A percentile compares a stretch with the other conserved stretches of the same genome.
Conservation (phyloP, 75 land plant species). For the Pinus tabuliformis region DNA sequence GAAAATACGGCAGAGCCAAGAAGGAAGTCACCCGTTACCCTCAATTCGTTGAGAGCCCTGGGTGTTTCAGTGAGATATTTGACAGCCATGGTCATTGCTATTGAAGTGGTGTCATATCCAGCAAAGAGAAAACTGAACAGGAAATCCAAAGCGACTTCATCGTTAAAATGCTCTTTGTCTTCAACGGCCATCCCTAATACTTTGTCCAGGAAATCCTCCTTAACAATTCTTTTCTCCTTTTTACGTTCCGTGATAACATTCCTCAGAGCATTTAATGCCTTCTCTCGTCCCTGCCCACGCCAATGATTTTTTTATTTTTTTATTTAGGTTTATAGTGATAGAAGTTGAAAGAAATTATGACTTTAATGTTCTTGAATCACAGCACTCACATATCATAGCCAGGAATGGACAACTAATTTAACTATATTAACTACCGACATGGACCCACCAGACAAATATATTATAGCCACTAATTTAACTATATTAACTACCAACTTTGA, state of each 20-base stretch:
- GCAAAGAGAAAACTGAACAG: constrained; percentile 21
- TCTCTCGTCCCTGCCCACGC: constrained; percentile 19
- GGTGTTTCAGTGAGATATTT: constrained; percentile 19
- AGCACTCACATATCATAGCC: too few species aligned
- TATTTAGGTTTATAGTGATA: too few species aligned
- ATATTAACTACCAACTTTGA: too few species aligned
- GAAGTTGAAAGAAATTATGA: too few species aligned
- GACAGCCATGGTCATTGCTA: constrained; percentile 27
- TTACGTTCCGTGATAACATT: not conserved
- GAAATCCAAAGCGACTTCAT: constrained; percentile 10
- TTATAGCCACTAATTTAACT: too few species aligned
- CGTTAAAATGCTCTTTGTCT: not conserved
- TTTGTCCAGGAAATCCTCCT: constrained; percentile 14
- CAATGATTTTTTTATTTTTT: too few species aligned
- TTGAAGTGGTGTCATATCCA: constrained; percentile 30
- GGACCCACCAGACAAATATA: too few species aligned
- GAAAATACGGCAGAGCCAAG: too few species aligned
- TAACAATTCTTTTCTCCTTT: not conserved
- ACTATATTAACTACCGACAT: too few species aligned
- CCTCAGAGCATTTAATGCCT: constrained; percentile 12
- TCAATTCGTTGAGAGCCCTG: constrained; percentile 12
- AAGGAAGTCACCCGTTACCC: constrained; percentile 16
- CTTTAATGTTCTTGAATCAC: too few species aligned
- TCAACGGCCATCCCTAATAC: constrained; percentile 6
- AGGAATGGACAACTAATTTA: too few species aligned